Evolutionary conservation across 1,284 basidiomycete genomes (phyloP).

Genomic region (Microbotryum violaceum): DNA sequence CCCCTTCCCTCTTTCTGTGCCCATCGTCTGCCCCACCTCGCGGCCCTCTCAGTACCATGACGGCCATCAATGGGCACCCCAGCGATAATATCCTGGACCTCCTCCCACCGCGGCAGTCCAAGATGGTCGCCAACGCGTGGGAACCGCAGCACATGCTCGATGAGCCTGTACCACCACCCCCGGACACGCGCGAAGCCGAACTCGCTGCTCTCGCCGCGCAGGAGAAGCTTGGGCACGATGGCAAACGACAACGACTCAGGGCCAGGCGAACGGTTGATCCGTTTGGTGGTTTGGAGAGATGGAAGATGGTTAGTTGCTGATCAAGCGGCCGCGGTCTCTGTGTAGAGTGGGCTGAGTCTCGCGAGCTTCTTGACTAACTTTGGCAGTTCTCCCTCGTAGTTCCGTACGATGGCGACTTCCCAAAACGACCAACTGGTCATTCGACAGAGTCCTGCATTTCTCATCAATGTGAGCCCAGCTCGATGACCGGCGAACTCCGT

Average conservation of each 20-base stretch:
- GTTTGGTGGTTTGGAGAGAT: constrained; percentile 74
- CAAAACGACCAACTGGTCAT: constrained; percentile 59
- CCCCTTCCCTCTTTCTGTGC: no score
- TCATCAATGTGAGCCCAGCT: constrained; percentile 33
- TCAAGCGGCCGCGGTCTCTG: background rate
- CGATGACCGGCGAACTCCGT: background rate
- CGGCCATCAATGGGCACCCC: no score
- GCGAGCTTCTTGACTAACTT: background rate
- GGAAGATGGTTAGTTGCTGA: constrained; percentile 59
- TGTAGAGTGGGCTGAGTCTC: background rate
- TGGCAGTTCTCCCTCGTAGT: constrained; percentile 16
- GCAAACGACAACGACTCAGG: constrained; percentile 23
- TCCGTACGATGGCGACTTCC: constrained; percentile 18
- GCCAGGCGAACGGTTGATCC: constrained; percentile 88
- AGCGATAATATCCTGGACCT: no score
- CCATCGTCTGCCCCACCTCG: no score
- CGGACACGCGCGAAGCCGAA: constrained; percentile 33
- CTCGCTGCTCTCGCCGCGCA: constrained; percentile 32
- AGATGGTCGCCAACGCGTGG: constrained; percentile 15
- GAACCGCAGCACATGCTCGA: constrained; percentile 26
- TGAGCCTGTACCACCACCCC: constrained; percentile 32
- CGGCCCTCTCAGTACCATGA: no score
- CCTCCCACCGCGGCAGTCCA: no score
- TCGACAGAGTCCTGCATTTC: constrained; percentile 55
- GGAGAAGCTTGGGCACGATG: constrained; percentile 32